phyloP scores from a whole-genome alignment of 2,329 filamentous ascomycete genomes.

The Neoascochyta sp. region DNA sequence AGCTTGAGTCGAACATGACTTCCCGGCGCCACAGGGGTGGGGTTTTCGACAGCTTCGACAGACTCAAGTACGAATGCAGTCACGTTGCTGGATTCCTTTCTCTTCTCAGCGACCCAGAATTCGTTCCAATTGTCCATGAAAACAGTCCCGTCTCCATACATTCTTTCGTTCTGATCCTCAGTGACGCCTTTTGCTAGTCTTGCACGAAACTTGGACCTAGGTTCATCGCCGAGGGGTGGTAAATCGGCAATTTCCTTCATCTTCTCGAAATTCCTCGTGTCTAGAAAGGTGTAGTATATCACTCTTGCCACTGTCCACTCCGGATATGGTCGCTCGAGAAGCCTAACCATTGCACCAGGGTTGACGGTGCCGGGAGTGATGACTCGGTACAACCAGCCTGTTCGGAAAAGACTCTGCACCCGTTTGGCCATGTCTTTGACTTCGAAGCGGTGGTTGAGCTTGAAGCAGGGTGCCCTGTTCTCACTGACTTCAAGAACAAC shows the following conservation, averaged over 20 bases:
- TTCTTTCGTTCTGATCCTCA: constrained; percentile 29
- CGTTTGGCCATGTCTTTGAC: constrained; percentile 59
- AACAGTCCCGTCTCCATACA: constrained; percentile 25
- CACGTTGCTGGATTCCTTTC: constrained; percentile 50
- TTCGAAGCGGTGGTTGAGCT: constrained; percentile 65
- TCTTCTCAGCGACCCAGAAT: constrained; percentile 50
- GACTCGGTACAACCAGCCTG: constrained; percentile 65
- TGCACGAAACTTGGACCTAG: constrained; percentile 52
- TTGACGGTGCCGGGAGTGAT: constrained; percentile 53
- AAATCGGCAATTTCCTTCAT: constrained; percentile 45
- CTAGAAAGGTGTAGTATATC: constrained; percentile 60
- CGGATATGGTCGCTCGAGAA: constrained; percentile 55
- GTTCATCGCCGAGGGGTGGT: constrained; percentile 48
- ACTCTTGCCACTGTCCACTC: constrained; percentile 61
- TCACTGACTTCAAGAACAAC: constrained; percentile 57
- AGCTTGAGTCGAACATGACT: constrained; percentile 57
- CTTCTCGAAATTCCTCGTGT: constrained; percentile 46
- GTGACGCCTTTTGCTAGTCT: constrained; percentile 49
- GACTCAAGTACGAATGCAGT: constrained; percentile 53
- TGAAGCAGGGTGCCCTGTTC: constrained; percentile 64
- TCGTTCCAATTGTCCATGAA: constrained; percentile 35
- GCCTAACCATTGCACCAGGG: constrained; percentile 54
- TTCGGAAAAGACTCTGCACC: constrained; percentile 56
- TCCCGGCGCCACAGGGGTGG: constrained; percentile 43
- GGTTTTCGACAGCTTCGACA: constrained; percentile 28